Conservation (phyloP, 1,284 basidiomycete genomes). For the Phlebopus sp. region DNA sequence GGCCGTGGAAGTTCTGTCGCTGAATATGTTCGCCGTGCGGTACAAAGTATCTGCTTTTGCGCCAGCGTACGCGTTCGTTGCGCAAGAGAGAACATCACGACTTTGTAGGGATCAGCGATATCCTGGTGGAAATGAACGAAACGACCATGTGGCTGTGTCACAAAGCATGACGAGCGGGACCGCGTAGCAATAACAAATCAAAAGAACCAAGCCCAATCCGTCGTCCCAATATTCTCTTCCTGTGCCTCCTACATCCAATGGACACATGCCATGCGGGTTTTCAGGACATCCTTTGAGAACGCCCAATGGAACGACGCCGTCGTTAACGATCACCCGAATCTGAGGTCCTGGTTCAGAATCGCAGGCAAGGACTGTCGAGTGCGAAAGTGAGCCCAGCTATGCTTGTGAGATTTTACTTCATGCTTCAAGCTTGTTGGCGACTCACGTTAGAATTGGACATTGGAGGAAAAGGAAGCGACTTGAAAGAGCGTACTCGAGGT, state of each 20-base stretch:
- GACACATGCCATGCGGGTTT: conserved; percentile 76
- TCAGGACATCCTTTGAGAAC: conserved; percentile 68
- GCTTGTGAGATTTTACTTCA: too few relatives aligned
- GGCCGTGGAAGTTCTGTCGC: conserved; percentile 22
- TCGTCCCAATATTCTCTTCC: conserved; percentile 59
- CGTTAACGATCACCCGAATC: conserved; percentile 80
- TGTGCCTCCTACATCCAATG: conserved; percentile 64
- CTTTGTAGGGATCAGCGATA: too few relatives aligned
- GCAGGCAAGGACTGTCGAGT: conserved; percentile 56
- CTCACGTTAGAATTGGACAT: conserved; percentile 73
- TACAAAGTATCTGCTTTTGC: conserved; percentile 8
- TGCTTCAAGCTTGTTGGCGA: too few relatives aligned
- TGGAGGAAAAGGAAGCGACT: conserved; percentile 69
- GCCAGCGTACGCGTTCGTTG: conserved; percentile 8
- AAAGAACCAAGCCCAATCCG: conserved; percentile 74
- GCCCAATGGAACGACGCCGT: conserved; percentile 81
- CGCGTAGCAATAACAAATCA: too few relatives aligned
- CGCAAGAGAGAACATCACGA: conserved; percentile 10
- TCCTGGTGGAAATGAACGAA: too few relatives aligned
- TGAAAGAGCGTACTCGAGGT: conserved; percentile 57
- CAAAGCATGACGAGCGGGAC: too few relatives aligned
- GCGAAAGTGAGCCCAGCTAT: not conserved
- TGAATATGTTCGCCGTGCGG: conserved; percentile 15
- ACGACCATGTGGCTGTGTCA: too few relatives aligned
- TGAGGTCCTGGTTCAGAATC: conserved; percentile 51